These are phyloP conservation scores for Arthrobotrys megalospora DNA, from an alignment of 2,329 filamentous ascomycete genomes.

Conservation along the genomic window DNA sequence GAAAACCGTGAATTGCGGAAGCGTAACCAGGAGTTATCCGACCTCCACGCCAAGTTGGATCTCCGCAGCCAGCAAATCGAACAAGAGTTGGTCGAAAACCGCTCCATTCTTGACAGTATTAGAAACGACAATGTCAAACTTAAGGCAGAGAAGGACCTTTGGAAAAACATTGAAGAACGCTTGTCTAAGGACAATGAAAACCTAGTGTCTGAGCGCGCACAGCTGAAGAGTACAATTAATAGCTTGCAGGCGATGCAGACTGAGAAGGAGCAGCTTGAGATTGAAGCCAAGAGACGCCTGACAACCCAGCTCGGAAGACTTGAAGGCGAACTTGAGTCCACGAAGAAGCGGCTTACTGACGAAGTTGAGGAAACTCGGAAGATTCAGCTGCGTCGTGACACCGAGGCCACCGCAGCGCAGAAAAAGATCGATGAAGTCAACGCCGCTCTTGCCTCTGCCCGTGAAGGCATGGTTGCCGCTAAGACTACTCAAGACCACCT, in stretches of 20 bases:
- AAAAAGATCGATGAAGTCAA: constrained; percentile 94
- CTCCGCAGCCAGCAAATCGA: constrained; percentile 90
- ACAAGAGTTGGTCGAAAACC: constrained; percentile 90
- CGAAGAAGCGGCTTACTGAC: constrained; percentile 85
- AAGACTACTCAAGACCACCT: constrained; percentile 93
- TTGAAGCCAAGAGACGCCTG: constrained; percentile 84
- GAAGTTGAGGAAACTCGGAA: constrained; percentile 90
- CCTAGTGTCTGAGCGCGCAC: constrained; percentile 84
- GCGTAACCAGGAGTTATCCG: constrained; percentile 81
- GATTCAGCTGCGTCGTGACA: constrained; percentile 85
- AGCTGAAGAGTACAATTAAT: constrained; percentile 84
- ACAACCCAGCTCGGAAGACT: constrained; percentile 83
- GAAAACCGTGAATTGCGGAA: constrained; percentile 92
- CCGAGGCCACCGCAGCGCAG: constrained; percentile 87
- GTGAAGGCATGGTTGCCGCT: constrained; percentile 86
- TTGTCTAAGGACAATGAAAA: constrained; percentile 89
- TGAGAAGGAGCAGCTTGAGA: constrained; percentile 87
- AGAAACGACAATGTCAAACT: constrained; percentile 92
- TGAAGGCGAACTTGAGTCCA: constrained; percentile 82
- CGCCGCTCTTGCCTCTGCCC: constrained; percentile 81
- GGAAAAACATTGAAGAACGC: constrained; percentile 92
- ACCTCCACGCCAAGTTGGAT: constrained; percentile 90
- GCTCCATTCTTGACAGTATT: constrained; percentile 85
- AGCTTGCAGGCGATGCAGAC: constrained; percentile 92
- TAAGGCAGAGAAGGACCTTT: constrained; percentile 93